These are phyloP conservation scores for Mortierella antarctica DNA, from an alignment of 192 early-diverging fungal genomes.

Conservation along the genomic window DNA sequence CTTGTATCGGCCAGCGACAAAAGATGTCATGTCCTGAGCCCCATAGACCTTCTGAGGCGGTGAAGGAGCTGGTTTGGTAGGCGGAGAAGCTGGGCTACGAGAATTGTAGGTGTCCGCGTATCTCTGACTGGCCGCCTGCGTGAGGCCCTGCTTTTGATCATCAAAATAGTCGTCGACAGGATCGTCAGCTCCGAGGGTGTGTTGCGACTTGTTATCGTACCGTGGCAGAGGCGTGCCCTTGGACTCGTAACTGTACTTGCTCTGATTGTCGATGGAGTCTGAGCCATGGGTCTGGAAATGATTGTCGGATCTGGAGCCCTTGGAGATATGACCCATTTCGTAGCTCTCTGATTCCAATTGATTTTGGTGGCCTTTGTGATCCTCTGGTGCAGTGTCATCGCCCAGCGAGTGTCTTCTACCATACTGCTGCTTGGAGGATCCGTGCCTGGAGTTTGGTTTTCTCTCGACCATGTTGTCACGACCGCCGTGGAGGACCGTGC, in stretches of 20 bases:
- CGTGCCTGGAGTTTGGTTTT: neutral
- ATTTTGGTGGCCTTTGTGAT: neutral
- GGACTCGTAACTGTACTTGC: conserved; percentile 12
- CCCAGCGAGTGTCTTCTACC: conserved; percentile 1
- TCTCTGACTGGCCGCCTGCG: conserved; percentile 9
- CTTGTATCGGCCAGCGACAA: conserved; percentile 46
- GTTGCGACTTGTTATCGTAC: neutral
- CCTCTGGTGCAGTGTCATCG: neutral
- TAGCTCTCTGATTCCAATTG: conserved; percentile 7
- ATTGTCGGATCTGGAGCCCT: neutral
- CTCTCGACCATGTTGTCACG: conserved; percentile 17
- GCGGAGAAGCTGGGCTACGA: neutral
- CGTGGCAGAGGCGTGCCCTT: conserved; percentile 1
- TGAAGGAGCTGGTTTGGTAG: neutral
- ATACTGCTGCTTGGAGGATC: neutral
- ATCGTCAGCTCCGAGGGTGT: conserved; percentile 14
- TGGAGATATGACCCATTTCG: conserved; percentile 32
- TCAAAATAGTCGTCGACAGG: conserved; percentile 22
- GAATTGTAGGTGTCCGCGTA: conserved; percentile 19
- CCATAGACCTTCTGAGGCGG: conserved; percentile 10
- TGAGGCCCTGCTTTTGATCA: conserved; percentile 39
- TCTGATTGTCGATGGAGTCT: neutral
- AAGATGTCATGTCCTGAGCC: conserved; percentile 42
- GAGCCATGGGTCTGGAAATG: conserved; percentile 7
- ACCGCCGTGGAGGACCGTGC: conserved; percentile 67